Evolutionary conservation across 2,329 filamentous ascomycete species (phyloP).

Genomic region (Amphichorda felina): DNA sequence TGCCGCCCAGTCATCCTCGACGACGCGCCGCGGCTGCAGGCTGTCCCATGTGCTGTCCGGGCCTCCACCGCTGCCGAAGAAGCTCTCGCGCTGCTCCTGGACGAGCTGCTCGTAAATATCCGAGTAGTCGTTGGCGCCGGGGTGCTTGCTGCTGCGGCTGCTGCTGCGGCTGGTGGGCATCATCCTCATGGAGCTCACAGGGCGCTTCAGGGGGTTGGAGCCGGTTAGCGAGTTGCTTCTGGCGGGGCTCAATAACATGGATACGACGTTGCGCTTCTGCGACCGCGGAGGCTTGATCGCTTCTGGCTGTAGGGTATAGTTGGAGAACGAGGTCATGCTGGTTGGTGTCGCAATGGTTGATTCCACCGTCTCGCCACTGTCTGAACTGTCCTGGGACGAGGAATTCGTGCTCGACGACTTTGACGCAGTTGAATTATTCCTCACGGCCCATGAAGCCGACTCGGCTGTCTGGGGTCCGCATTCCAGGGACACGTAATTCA

Average conservation of each 20-base stretch:
- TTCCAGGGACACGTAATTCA: slow-evolving; percentile 20
- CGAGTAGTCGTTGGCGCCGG: slow-evolving; percentile 9
- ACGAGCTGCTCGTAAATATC: slow-evolving; percentile 12
- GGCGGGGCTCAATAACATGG: slow-evolving; percentile 8
- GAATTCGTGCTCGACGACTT: slow-evolving; percentile 7
- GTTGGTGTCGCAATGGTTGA: slow-evolving; percentile 12
- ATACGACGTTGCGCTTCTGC: slow-evolving; percentile 15
- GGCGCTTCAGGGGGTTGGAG: slow-evolving; percentile 10
- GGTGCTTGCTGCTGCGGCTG: background rate
- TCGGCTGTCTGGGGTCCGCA: background rate
- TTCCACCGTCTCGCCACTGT: slow-evolving; percentile 13
- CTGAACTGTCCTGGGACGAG: slow-evolving; percentile 14
- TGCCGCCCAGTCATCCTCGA: slow-evolving; percentile 19
- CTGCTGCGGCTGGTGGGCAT: slow-evolving; percentile 10
- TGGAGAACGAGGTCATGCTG: slow-evolving; percentile 3
- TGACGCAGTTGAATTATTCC: slow-evolving; percentile 15
- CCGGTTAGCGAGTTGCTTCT: slow-evolving; percentile 9
- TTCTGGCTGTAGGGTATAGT: slow-evolving; percentile 1
- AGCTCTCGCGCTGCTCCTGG: slow-evolving; percentile 6
- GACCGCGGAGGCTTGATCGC: slow-evolving; percentile 8
- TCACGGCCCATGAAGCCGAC: slow-evolving; percentile 3
- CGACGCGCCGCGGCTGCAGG: background rate
- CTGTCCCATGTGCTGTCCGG: background rate
- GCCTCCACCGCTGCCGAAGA: too few relatives aligned
- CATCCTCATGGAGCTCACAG: slow-evolving; percentile 13